Percentiles rank a stretch among this genome's conserved stretches.
Evolutionary conservation across 2,329 filamentous ascomycete species (phyloP).

Genomic region (Zymoseptoria pseudotritici): DNA sequence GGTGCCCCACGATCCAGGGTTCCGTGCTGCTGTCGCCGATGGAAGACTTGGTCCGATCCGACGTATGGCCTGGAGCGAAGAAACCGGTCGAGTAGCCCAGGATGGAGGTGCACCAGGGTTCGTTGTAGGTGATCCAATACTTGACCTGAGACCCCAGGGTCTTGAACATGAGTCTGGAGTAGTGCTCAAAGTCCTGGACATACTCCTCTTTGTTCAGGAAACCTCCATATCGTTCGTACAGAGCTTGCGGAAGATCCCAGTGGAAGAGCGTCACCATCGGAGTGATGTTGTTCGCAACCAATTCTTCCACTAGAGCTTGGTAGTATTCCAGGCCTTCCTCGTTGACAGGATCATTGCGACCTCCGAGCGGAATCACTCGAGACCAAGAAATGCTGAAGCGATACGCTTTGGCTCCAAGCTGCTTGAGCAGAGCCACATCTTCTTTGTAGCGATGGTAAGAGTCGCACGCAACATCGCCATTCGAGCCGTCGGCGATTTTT

Average conservation of each 20-base stretch:
- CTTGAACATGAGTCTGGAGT: constrained; percentile 68
- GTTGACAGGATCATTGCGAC: constrained; percentile 74
- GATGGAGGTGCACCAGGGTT: constrained; percentile 52
- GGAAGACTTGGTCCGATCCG: constrained; percentile 62
- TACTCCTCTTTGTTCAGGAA: constrained; percentile 76
- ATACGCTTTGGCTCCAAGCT: constrained; percentile 65
- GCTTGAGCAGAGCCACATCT: constrained; percentile 71
- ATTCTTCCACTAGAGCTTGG: constrained; percentile 67
- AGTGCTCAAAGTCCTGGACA: constrained; percentile 70
- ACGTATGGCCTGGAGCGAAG: constrained; percentile 76
- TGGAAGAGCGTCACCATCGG: constrained; percentile 81
- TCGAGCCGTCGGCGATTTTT: constrained; percentile 72
- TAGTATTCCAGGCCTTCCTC: constrained; percentile 71
- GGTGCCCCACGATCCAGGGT: constrained; percentile 78
- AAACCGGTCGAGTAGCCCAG: constrained; percentile 70
- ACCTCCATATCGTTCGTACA: constrained; percentile 75
- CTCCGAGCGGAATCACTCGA: constrained; percentile 77
- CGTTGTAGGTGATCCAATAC: constrained; percentile 56
- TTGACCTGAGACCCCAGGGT: constrained; percentile 67
- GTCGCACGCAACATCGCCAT: constrained; percentile 73
- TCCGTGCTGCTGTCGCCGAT: constrained; percentile 69
- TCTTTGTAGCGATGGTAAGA: constrained; percentile 73
- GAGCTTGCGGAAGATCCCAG: constrained; percentile 75
- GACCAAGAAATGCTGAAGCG: constrained; percentile 81
- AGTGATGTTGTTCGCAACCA: constrained; percentile 66